phyloP scores from a whole-genome alignment of 2,329 filamentous ascomycete genomes.

The Clarireedia paspali region DNA sequence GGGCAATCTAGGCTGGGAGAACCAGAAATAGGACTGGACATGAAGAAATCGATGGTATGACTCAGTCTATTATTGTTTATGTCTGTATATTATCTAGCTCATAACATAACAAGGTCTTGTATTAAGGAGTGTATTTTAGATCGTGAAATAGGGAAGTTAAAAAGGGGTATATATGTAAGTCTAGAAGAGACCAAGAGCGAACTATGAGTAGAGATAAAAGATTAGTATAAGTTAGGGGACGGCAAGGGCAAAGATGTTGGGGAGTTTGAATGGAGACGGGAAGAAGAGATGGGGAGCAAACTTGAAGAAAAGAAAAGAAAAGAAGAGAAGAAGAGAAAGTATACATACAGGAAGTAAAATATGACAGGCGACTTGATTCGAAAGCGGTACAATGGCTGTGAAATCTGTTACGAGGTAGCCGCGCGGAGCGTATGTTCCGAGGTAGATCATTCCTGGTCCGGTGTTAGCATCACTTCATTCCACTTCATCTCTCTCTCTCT shows the following conservation, averaged over 20 bases:
- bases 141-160: no score
- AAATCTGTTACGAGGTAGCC: conserved; percentile 50
- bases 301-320: no score
- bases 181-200: neutral
- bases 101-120: no score
- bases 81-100: no score
- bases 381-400: conserved; percentile 51
- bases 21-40: no score
- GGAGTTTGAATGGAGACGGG: no score
- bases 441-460: conserved; percentile 21
- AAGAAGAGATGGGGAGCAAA: neutral
- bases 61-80: no score
- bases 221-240: neutral
- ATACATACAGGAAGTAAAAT: conserved; percentile 14
- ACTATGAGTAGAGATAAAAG: neutral
- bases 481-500: neutral
- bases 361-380: conserved; percentile 29
- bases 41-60: neutral
- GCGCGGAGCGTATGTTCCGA: conserved; percentile 21
- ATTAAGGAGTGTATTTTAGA: no score
- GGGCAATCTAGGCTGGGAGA: no score
- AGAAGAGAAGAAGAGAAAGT: neutral
- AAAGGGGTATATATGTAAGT: neutral
- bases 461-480: neutral
- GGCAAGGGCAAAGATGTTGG: neutral